Evolutionary conservation across 2,329 filamentous ascomycete genomes (phyloP).

Genomic region (Talaromyces sp.): DNA sequence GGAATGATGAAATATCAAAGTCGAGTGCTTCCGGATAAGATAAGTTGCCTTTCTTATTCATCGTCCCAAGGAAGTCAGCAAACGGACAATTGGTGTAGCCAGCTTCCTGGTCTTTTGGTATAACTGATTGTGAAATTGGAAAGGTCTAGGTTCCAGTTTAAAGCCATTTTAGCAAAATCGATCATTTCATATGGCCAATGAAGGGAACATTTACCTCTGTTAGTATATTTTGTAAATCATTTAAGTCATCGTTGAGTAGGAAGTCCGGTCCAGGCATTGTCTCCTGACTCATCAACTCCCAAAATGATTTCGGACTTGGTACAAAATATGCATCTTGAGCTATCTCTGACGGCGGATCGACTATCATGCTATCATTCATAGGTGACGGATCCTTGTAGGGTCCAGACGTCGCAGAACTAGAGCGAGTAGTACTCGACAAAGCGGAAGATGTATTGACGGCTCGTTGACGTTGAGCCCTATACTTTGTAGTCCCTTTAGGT

Average conservation of each 20-base stretch:
- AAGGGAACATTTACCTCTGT: background rate
- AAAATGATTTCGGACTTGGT: background rate
- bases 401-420: background rate
- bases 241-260: background rate
- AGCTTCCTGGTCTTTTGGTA: background rate
- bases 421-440: background rate
- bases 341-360: background rate
- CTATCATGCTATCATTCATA: background rate
- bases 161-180: background rate
- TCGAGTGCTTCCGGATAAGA: background rate
- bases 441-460: background rate
- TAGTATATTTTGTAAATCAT: background rate
- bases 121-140: background rate
- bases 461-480: background rate
- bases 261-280: background rate
- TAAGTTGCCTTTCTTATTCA: background rate
- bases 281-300: background rate
- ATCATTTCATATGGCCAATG: background rate
- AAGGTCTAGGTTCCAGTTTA: background rate
- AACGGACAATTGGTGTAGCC: background rate
- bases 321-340: background rate
- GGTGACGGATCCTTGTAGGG: background rate
- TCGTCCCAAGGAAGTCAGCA: background rate
- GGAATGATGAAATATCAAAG: background rate
- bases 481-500: conserved; percentile 1